Conservation (phyloP, 2,329 filamentous ascomycete genomes). For the Pestalotiopsis sp. region DNA sequence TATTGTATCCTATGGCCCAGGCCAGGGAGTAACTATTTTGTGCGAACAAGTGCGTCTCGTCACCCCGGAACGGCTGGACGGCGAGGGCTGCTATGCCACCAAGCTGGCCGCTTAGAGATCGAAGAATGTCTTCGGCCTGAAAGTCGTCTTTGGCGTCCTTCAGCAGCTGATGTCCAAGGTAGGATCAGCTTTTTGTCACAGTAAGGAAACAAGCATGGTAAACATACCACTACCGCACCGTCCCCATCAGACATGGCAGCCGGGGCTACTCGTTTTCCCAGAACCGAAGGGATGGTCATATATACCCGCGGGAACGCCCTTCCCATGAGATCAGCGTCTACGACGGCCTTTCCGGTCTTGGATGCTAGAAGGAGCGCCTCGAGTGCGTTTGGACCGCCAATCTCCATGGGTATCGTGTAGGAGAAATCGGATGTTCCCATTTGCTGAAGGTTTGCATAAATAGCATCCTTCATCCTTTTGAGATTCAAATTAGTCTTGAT, state of each 20-base stretch:
- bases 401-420: background rate
- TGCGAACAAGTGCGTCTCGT: background rate
- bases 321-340: background rate
- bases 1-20: background rate
- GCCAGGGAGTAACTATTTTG: slow-evolving; percentile 1
- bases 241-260: background rate
- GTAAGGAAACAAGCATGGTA: background rate
- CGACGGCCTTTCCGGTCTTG: background rate
- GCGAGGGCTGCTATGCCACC: background rate
- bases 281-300: background rate
- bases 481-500: background rate
- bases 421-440: background rate
- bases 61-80: background rate
- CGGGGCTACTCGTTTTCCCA: background rate
- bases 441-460: background rate
- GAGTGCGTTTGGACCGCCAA: slow-evolving; percentile 3
- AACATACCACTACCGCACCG: background rate
- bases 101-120: background rate
- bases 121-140: slow-evolving; percentile 1
- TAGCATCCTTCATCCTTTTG: background rate
- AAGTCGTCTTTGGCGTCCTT: background rate
- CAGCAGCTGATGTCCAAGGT: background rate
- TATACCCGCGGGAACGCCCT: background rate
- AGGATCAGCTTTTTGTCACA: background rate
- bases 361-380: background rate